Evolutionary conservation across 1,284 basidiomycete species (phyloP).

Genomic region (Ustilago trichophora): DNA sequence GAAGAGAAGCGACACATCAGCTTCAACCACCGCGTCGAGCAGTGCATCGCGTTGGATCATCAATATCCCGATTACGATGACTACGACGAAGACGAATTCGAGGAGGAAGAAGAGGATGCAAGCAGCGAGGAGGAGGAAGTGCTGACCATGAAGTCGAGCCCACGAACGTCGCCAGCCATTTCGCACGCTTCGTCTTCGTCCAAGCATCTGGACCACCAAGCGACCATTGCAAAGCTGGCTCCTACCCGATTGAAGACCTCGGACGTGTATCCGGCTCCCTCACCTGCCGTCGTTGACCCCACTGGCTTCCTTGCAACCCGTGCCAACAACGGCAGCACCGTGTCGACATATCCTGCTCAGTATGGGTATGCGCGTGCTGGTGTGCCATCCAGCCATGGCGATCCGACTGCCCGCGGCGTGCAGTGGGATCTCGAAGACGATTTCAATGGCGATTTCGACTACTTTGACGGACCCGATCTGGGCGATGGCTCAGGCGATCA

Average conservation of each 20-base stretch:
- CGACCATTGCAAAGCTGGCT: conserved; percentile 86
- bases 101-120: conserved; percentile 69
- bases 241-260: conserved; percentile 89
- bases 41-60: conserved; percentile 86
- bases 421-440: conserved; percentile 68
- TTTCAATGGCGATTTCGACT: conserved; percentile 73
- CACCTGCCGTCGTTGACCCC: conserved; percentile 74
- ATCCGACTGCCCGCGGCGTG: conserved; percentile 42
- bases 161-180: conserved; percentile 39
- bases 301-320: conserved; percentile 53
- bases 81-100: conserved; percentile 64
- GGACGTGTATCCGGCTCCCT: conserved; percentile 67
- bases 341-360: conserved; percentile 33
- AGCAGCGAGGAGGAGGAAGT: conserved; percentile 72
- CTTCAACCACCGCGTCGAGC: conserved; percentile 98
- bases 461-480: conserved; percentile 74
- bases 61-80: conserved; percentile 56
- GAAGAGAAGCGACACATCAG: conserved; percentile 80
- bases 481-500: conserved; percentile 31
- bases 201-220: conserved; percentile 26
- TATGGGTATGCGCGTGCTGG: conserved; percentile 45
- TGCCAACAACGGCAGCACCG: conserved; percentile 39
- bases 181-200: conserved; percentile 38
- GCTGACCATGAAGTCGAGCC: conserved; percentile 57
- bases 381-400: conserved; percentile 23